These are phyloP conservation scores for Rosa multiflora DNA, from an alignment of 306 rosid genomes.

Conservation along the genomic window DNA sequence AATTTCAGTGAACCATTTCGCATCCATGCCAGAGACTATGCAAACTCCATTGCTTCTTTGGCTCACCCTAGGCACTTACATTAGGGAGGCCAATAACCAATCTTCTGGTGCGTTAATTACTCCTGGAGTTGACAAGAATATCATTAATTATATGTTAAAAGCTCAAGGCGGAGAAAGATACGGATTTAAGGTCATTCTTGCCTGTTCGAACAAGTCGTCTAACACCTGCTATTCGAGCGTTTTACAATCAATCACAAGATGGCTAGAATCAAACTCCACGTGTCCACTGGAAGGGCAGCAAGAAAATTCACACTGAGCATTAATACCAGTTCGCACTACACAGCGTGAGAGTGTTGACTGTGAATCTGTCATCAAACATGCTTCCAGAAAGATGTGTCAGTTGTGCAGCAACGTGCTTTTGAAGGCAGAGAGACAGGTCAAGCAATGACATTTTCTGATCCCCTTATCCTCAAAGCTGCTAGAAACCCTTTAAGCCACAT, in stretches of 20 bases:
- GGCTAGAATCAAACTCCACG: neutral
- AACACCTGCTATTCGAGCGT: neutral
- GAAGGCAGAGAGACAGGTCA: neutral
- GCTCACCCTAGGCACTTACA: neutral
- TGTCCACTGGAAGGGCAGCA: neutral
- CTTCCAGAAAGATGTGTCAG: neutral
- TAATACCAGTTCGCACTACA: neutral
- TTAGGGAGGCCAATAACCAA: neutral
- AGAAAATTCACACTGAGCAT: neutral
- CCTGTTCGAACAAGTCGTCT: neutral
- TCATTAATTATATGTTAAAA: neutral
- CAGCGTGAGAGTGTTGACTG: neutral
- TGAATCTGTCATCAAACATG: neutral
- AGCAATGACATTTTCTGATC: neutral
- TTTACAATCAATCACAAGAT: neutral
- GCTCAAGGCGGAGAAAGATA: neutral
- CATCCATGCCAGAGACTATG: neutral
- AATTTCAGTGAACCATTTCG: neutral
- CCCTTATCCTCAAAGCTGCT: neutral
- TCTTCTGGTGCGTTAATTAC: neutral
- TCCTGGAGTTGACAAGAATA: neutral
- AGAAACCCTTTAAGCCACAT: neutral
- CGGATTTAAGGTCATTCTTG: neutral
- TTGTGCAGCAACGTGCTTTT: neutral
- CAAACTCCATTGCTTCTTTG: conserved; percentile 1